Percentiles rank a stretch among this genome's conserved stretches.
phyloP scores from a whole-genome alignment of 2,329 filamentous ascomycete species.

The Clarireedia sp. region DNA sequence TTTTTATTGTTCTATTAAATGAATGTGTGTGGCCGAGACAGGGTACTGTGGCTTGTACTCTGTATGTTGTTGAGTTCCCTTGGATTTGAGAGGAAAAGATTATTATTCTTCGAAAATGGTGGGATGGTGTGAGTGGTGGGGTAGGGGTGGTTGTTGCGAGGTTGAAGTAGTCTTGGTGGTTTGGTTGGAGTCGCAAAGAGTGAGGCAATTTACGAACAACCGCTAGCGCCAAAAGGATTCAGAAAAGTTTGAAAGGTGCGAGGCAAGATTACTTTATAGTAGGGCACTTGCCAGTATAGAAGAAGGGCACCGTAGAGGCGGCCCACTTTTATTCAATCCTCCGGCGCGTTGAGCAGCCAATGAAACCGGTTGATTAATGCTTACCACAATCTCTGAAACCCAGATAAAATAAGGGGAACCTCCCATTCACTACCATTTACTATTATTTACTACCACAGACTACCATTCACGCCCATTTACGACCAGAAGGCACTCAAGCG shows the following conservation, averaged over 20 bases:
- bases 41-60: neutral
- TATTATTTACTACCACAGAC: no score
- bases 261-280: constrained; percentile 2
- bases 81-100: neutral
- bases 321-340: constrained; percentile 6
- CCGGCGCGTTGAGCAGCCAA: constrained; percentile 2
- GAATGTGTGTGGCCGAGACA: neutral
- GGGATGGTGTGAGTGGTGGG: neutral
- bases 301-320: neutral
- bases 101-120: neutral
- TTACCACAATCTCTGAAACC: constrained; percentile 6
- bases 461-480: no score
- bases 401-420: no score
- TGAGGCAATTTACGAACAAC: constrained; percentile 8
- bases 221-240: neutral
- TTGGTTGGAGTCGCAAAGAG: constrained; percentile 4
- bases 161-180: neutral
- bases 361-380: neutral
- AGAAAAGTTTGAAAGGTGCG: neutral
- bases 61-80: neutral
- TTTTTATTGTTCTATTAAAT: constrained; percentile 5
- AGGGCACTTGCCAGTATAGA: neutral
- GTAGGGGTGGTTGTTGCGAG: neutral
- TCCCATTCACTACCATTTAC: no score
- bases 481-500: no score